Base-by-base conservation (phyloP, 208 protist species). In the Strigomonas culicis region DNA sequence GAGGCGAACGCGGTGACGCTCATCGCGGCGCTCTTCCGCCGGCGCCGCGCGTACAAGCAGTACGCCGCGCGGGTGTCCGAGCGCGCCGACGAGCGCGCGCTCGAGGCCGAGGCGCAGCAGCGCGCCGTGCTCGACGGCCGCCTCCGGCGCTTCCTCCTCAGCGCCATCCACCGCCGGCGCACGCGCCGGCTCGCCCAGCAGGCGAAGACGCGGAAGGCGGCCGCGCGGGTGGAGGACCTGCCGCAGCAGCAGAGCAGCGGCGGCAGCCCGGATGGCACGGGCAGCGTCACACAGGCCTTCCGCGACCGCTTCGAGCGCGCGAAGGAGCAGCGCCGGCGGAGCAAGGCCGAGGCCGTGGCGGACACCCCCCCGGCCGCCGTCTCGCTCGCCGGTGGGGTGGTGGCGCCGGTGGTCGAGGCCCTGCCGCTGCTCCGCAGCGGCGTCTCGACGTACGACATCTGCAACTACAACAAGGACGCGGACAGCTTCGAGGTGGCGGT, bases 401-500 rank as follows among this genome's bases (percentile, higher is more conserved):
- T 49, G 11, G 39, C 60, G 59, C 58, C 55, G 1, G 4, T 34
- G 27, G 49, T 61, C 17, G n/a, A 32, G 4, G 22, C 27, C 32
- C 63, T 79, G 10, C 75, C 80, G 0, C 75, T 90, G 21, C 49
- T 68, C 19, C 21, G 66, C 1, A 82, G 83, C 67, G 80, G 77
- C 30, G 83, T 95, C 52, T 85, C 86, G 0, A 93, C 90, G 15
- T 81, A 74, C 36, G 59, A 41, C 36, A 80, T 87, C 46, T 68
- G 57, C 19, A 68, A 66, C 59, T 93, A 90, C 74, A 66, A 83
- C 19, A 64, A 60, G 4, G 86, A 92, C 25, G 39, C 49, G 31
- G 82, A 86, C 53, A 85, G 66, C 56, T 92, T 96, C 67, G 73
- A 79, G 39, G 75, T 93, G 13, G 70, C 72, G 1, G 75, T 83